Base-by-base conservation (phyloP, 148 eudicot genomes). In the Vaccinium vitisidaea region DNA sequence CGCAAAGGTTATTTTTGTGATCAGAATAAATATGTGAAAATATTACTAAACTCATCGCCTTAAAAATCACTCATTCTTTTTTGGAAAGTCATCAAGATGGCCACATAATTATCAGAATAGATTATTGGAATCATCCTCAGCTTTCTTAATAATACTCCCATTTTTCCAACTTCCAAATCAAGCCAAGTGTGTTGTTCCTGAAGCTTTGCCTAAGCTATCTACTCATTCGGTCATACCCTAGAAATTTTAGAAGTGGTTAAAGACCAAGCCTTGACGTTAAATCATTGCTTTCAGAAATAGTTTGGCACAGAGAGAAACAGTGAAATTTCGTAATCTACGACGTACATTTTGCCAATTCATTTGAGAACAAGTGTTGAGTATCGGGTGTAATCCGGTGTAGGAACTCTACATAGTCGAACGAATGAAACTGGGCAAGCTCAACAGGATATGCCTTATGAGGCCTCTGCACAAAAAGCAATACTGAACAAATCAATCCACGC, bases 351-450 rank as follows among this genome's bases (percentile, higher is more conserved):
- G 86, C 89, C 94, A 95, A 89, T 73, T 97, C 99, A 84, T 89
- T 83, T 75, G 86, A 75, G 86, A 90, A 97, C 80, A 88, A 84
- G 77, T 90, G 88, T 81, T 91, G 94, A 18, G 91, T 91, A 48
- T 97, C 95, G 4, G 99, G 99, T 25, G 95, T 93, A 83, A 97
- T 97, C 70, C 99, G 89, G 75, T 97, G 92, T 90, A 97, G 88
- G 75, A 97, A 97, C 84, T 97, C 99, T 19, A 97, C 98, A 82
- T 97, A 97, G 89, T 97, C 99, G 59, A 97, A 93, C 0, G 99
- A 90, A 89, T 97, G 99, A 88, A 94, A 97, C 91, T 97, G 99
- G 2, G 98, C 99, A 80, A 97, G 91, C 93, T 97, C 99, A 65
- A 89, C 97, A 0, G 98, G 99, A 86, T 93, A 95, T 32, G 99